Evolutionary conservation across 176 grass and related monocot species (phyloP).

Genomic region (Hordeum vulgare): MorexV3_pseudomolecules_assembly NC_058523.1:338184163-338184662

Average conservation of each 20-base stretch:
- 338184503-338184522: conserved; percentile 76
- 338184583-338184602: conserved; percentile 54
- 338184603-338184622: neutral
- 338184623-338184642: neutral
- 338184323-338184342: conserved; percentile 78
- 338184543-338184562: conserved; percentile 62
- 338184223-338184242: neutral
- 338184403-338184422: neutral
- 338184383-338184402: conserved; percentile 49
- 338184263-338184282: neutral
- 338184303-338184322: conserved; percentile 63
- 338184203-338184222: no score
- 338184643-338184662: neutral
- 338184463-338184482: conserved; percentile 69
- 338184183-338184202: neutral
- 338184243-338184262: neutral
- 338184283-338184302: conserved; percentile 71
- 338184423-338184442: neutral
- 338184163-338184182: neutral
- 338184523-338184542: conserved; percentile 50
- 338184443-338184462: neutral
- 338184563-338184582: conserved; percentile 69
- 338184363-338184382: conserved; percentile 73
- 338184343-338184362: conserved; percentile 76
- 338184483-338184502: conserved; percentile 74